A percentile compares a stretch with the other conserved stretches of the same genome.
Evolutionary conservation across 352 stramenopile species (phyloP).

Genomic region (Achlya hypogyna): DNA sequence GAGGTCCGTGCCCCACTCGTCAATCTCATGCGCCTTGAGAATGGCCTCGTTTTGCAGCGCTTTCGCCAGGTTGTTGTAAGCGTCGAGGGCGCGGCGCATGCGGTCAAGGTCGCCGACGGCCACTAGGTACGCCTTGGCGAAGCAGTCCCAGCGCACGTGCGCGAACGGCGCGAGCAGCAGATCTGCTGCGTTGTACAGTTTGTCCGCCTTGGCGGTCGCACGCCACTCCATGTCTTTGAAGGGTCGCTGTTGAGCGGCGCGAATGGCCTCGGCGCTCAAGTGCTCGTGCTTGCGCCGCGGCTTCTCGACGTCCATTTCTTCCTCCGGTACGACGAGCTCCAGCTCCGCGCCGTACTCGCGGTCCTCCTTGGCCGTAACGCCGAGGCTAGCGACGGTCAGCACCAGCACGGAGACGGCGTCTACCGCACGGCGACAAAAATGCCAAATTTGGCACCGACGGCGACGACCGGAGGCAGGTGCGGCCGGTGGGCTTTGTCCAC

Average conservation of each 20-base stretch:
- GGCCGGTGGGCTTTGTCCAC: slow-evolving; percentile 31
- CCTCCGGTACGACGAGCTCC: slow-evolving; percentile 23
- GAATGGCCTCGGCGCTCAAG: background rate
- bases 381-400: slow-evolving; percentile 40
- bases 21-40: slow-evolving; percentile 9
- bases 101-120: background rate
- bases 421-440: slow-evolving; percentile 5
- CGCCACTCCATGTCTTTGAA: slow-evolving; percentile 21
- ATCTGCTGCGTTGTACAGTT: slow-evolving; percentile 5
- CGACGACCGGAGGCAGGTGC: slow-evolving; percentile 47
- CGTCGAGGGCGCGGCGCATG: background rate
- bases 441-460: slow-evolving; percentile 26
- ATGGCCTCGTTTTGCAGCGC: slow-evolving; percentile 8
- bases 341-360: slow-evolving; percentile 57
- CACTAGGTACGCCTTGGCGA: slow-evolving; percentile 4
- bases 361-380: slow-evolving; percentile 36
- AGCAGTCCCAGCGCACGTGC: slow-evolving; percentile 16
- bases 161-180: background rate
- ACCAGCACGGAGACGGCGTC: slow-evolving; percentile 28
- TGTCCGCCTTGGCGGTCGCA: background rate
- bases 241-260: background rate
- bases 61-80: slow-evolving; percentile 18
- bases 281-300: background rate
- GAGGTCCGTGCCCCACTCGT: background rate
- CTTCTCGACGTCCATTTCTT: background rate